These are phyloP conservation scores for Cyberlindnera amylophila DNA, from an alignment of 805 yeast species.

Conservation along the genomic window DNA sequence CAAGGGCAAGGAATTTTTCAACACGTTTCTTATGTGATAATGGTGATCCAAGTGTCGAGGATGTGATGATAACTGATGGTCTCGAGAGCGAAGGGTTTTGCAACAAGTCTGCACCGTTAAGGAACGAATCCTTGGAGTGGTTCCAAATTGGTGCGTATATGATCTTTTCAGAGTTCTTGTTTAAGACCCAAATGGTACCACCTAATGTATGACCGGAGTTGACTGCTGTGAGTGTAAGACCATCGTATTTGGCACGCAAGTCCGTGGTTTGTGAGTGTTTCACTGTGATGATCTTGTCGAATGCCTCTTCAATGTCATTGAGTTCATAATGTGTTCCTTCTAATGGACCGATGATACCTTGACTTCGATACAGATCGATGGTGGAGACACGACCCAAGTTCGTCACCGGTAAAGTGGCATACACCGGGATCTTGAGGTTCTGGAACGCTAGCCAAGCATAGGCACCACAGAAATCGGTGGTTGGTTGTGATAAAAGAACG, in stretches of 20 bases:
- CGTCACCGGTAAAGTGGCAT: constrained; percentile 85
- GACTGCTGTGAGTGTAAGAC: constrained; percentile 68
- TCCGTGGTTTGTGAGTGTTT: constrained; percentile 77
- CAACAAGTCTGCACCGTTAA: constrained; percentile 65
- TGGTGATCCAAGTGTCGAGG: constrained; percentile 63
- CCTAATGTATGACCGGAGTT: constrained; percentile 94
- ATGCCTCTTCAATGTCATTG: constrained; percentile 73
- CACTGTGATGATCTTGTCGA: constrained; percentile 64
- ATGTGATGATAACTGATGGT: constrained; percentile 81
- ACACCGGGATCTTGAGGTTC: constrained; percentile 64
- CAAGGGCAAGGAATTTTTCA: constrained; percentile 56
- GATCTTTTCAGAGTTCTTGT: constrained; percentile 72
- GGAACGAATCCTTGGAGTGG: constrained; percentile 82
- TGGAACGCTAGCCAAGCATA: constrained; percentile 65
- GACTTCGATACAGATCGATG: constrained; percentile 72
- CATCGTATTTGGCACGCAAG: constrained; percentile 56
- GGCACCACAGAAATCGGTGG: constrained; percentile 77
- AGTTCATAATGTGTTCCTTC: constrained; percentile 54
- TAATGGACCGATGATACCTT: constrained; percentile 73
- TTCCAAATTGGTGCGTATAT: constrained; percentile 93
- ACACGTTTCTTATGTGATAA: constrained; percentile 59
- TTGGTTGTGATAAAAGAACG: constrained; percentile 82
- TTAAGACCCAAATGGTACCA: constrained; percentile 84
- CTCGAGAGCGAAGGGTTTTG: constrained; percentile 61
- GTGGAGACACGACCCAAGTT: constrained; percentile 84